A percentile compares a stretch with the other conserved stretches of the same genome.
Evolutionary conservation across 176 grass and related monocot genomes (phyloP).

Genomic region (Juncus effusus): DNA sequence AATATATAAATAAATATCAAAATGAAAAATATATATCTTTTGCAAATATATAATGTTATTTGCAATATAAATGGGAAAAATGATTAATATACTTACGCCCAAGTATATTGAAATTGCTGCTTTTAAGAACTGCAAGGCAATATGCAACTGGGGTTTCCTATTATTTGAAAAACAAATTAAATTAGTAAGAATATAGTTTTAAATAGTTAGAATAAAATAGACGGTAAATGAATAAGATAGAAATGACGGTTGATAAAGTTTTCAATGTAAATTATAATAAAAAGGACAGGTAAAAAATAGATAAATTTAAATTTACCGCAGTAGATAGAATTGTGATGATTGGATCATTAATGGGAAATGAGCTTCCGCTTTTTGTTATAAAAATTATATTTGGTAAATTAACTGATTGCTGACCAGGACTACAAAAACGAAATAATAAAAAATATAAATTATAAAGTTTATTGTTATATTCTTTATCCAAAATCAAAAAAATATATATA

Average conservation of each 20-base stretch:
- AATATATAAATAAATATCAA: neutral
- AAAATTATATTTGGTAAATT: conserved; percentile 49
- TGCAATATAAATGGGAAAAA: conserved; percentile 7
- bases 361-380: conserved; percentile 54
- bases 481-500: too few species aligned
- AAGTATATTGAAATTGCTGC: conserved; percentile 62
- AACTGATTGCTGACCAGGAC: conserved; percentile 30
- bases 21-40: neutral
- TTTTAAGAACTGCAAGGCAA: conserved; percentile 80
- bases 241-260: neutral
- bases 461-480: neutral
- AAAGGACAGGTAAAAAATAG: conserved; percentile 7
- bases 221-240: conserved; percentile 1
- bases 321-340: conserved; percentile 28
- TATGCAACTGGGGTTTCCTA: conserved; percentile 38
- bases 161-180: conserved; percentile 17
- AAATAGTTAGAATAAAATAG: neutral
- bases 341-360: conserved; percentile 57
- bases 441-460: conserved; percentile 4
- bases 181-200: too few species aligned
- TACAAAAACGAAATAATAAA: conserved; percentile 37
- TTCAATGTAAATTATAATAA: neutral
- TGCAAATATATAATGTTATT: neutral
- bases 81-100: conserved; percentile 50
- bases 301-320: conserved; percentile 22